phyloP scores from a whole-genome alignment of 202 grass and related monocot genomes.

The Brachypodium distachyon region DNA sequence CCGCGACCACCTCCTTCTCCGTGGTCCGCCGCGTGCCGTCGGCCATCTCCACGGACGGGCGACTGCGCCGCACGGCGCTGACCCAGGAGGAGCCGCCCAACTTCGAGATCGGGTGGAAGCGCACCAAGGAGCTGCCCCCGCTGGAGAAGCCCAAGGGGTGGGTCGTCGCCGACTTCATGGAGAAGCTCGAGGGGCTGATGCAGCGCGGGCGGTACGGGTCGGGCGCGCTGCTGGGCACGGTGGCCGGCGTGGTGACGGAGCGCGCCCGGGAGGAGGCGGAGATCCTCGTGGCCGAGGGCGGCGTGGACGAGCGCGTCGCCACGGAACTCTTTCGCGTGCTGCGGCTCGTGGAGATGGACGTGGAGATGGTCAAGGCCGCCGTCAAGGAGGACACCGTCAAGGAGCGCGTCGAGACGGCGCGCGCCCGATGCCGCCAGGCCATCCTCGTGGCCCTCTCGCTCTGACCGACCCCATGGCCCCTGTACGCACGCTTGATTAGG shows the following conservation, averaged over 20 bases:
- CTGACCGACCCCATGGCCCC: constrained; percentile 12
- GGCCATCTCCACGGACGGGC: constrained; percentile 32
- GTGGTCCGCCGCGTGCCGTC: constrained; percentile 48
- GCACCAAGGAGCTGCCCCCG: constrained; percentile 61
- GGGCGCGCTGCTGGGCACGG: constrained; percentile 46
- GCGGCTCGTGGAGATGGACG: constrained; percentile 75
- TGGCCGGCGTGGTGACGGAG: constrained; percentile 64
- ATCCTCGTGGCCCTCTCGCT: constrained; percentile 91
- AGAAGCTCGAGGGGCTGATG: constrained; percentile 81
- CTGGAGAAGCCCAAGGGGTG: constrained; percentile 87
- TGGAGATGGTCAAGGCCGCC: constrained; percentile 89
- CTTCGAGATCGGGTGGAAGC: constrained; percentile 94
- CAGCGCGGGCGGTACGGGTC: constrained; percentile 55
- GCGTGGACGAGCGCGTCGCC: constrained; percentile 65
- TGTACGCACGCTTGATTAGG: neutral
- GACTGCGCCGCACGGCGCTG: constrained; percentile 27
- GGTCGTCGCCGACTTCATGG: constrained; percentile 69
- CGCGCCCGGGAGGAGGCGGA: constrained; percentile 69
- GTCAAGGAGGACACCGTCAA: constrained; percentile 82
- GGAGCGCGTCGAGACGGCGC: constrained; percentile 70
- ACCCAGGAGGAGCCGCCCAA: constrained; percentile 68
- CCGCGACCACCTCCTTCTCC: constrained; percentile 46
- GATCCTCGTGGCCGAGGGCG: constrained; percentile 44
- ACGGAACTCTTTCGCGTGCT: constrained; percentile 74
- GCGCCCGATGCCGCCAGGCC: constrained; percentile 67